Evolutionary conservation across 163 green algal species (phyloP), one percentile per base, ranked within the genome.

Genomic region (Scenedesmus sp.): DNA sequence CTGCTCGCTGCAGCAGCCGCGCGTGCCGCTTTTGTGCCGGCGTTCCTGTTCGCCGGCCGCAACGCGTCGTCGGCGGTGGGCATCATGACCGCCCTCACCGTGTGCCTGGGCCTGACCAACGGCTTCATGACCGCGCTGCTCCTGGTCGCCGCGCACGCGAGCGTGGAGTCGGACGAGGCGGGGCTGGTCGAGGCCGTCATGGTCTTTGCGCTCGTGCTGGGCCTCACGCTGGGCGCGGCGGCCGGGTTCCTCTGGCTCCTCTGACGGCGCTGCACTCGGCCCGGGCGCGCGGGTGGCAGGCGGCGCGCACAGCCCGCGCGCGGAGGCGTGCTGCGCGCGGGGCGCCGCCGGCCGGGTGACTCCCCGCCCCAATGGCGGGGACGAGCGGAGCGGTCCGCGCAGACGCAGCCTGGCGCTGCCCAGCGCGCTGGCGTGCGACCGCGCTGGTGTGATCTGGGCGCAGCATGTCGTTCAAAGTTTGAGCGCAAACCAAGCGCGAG

Each of bases 161-260:
- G 47, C 36, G 24, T 71, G n/a, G 28, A 31, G n/a, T 3, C 44
- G 24, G 31, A 54, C 0, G 71, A 84, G 34, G 70, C 69, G 14
- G 86, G 83, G 64, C 34, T 82, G 29, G 73, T 78, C 2, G 86
- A 84, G 51, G 79, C 31, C 17, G 76, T 88, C 63, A 67, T 88
- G 76, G 87, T 91, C 29, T 69, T 91, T 10, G 67, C 54, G 31
- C 64, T 91, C 53, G 63, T 90, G 60, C 47, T 34, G 4, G 87
- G 87, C 0, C 80, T 91, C 29, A 86, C 79, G 18, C 53, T 74
- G 31, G 87, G 87, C 1, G 85, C 85, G 4, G 70, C 82, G 22
- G 62, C 82, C n/a, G 80, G 87, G 15, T 91, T 82, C 83, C 76
- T 89, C 42, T 91, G 87, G 87, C 62, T 91, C 60, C 29, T 90